Evolutionary conservation across 345 rosid genomes (phyloP).

Genomic region (Psidium friedrichsthalianum): DNA sequence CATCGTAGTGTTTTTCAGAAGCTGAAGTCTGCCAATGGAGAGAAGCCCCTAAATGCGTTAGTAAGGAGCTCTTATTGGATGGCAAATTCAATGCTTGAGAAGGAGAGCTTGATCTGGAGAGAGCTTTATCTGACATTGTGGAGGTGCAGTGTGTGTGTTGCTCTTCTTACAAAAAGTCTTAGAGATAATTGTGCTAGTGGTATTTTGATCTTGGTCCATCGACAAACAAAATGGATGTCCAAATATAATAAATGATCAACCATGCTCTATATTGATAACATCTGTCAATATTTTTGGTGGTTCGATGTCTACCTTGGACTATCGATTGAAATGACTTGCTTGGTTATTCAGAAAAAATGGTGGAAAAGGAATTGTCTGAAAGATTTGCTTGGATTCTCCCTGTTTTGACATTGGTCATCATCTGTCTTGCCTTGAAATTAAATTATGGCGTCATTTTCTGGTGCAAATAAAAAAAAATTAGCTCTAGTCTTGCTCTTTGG

Average conservation of each 20-base stretch:
- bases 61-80: constrained; percentile 25
- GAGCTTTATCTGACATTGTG: constrained; percentile 40
- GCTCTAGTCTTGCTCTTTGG: not conserved
- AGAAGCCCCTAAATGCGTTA: constrained; percentile 6
- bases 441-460: not conserved
- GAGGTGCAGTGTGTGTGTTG: constrained; percentile 38
- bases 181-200: not conserved
- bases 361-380: not conserved
- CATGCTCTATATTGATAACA: not conserved
- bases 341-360: not conserved
- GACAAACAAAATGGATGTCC: too few relatives aligned
- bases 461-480: not conserved
- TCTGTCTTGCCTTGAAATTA: not conserved
- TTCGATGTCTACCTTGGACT: not conserved
- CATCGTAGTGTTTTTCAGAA: too few relatives aligned
- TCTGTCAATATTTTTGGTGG: not conserved
- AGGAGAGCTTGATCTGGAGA: constrained; percentile 61
- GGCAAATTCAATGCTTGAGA: constrained; percentile 44
- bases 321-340: not conserved
- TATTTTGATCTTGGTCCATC: not conserved
- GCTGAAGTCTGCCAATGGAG: constrained; percentile 21
- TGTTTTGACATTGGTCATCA: not conserved
- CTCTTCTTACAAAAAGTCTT: not conserved
- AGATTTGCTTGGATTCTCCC: not conserved
- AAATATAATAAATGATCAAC: not conserved